Percentiles rank a stretch among this genome's conserved stretches.
These are phyloP conservation scores for Globisporangium lucens DNA, from an alignment of 352 stramenopile species.

Conservation along the genomic window DNA sequence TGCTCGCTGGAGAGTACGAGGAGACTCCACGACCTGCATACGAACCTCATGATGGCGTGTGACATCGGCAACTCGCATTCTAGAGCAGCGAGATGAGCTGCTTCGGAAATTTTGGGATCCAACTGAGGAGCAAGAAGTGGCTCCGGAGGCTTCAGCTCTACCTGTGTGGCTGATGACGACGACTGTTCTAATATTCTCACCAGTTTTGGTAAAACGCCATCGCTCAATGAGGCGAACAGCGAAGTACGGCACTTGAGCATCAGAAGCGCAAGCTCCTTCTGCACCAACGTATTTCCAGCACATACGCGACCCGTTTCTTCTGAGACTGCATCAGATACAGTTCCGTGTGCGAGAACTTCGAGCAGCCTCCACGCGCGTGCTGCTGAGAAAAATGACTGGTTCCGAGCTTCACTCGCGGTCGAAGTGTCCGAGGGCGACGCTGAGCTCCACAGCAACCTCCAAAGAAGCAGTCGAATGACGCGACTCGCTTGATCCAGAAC, in stretches of 20 bases:
- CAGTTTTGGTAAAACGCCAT: conserved; percentile 9
- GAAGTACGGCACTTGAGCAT: conserved; percentile 6
- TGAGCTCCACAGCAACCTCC: conserved; percentile 32
- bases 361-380: conserved; percentile 18
- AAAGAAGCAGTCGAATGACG: conserved; percentile 24
- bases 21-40: conserved; percentile 32
- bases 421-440: background rate
- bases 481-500: conserved; percentile 6
- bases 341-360: conserved; percentile 1
- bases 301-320: background rate
- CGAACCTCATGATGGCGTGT: conserved; percentile 28
- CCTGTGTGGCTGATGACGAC: background rate
- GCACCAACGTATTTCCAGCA: conserved; percentile 3
- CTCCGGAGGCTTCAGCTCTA: background rate
- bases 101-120: background rate
- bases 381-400: background rate
- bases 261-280: conserved; percentile 11
- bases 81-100: conserved; percentile 4
- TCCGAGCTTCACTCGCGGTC: too few relatives aligned
- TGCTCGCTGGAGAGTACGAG: conserved; percentile 10
- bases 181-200: background rate
- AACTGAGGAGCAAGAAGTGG: background rate
- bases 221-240: background rate
- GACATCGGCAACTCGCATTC: conserved; percentile 14
- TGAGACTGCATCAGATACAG: background rate